Evolutionary conservation across 2,329 filamentous ascomycete genomes (phyloP), one percentile per base, ranked within the genome.

Genomic region (Ceratocystis ficicola): DNA sequence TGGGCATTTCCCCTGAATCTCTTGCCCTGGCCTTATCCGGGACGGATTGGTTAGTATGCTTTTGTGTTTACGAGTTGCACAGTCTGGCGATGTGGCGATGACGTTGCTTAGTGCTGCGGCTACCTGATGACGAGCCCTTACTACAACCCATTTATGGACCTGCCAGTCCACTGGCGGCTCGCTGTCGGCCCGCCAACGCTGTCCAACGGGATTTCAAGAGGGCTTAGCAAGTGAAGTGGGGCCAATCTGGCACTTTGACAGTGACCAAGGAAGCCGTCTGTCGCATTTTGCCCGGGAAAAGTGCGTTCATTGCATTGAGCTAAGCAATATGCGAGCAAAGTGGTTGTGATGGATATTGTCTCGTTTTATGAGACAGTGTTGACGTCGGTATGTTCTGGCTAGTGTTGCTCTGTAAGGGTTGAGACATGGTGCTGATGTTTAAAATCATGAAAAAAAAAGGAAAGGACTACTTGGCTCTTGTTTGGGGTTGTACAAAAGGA

Each of bases 11-110:
- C 25, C 8, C 32, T 36, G 32, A 36, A n/a, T 32, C 25, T 17
- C 7, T 2, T 59, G 10, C 52, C 17, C 4, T 32, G 52, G 28
- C n/a, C 28, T n/a, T 32, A 30, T 59, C 17, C 17, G 25, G 12
- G 12, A 12, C 25, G 3, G 32, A 36, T 59, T 30, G 17, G 28
- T 59, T 32, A 32, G 52, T 17, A 17, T 12, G 32, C 28, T 59
- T 59, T 2, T 25, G 10, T 28, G 3, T 59, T 59, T 59, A 59
- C 52, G 52, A 59, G 52, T 59, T 32, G 15, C 28, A 25, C 5
- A 5, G 32, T 36, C n/a, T 59, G 52, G 52, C 25, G 52, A n/a
- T 59, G 52, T 59, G 52, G 52, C 52, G 52, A 59, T 59, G 52
- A 59, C 52, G 52, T 32, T 32, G 52, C 52, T 12, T 59, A 59